A percentile compares a stretch with the other conserved stretches of the same genome.
Conservation (phyloP, 2,329 filamentous ascomycete species). For the Microcyclosporella mali region DNA sequence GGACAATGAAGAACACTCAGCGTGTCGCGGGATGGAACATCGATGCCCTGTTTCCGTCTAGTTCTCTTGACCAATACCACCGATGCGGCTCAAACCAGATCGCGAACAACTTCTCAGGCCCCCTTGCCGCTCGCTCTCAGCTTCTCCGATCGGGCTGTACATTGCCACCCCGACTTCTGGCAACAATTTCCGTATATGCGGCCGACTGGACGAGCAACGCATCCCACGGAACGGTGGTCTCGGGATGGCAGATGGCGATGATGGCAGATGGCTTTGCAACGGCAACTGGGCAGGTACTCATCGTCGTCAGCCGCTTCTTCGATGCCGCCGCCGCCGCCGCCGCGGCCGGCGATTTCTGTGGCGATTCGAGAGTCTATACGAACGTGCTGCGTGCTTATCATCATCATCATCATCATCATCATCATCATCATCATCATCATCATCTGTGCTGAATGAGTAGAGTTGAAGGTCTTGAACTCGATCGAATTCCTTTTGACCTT, state of each 20-base stretch:
- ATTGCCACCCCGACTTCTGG: slow-evolving; percentile 58
- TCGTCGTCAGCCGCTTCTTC: slow-evolving; percentile 29
- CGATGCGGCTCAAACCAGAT: slow-evolving; percentile 52
- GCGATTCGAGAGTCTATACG: slow-evolving; percentile 36
- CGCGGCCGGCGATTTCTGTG: slow-evolving; percentile 53
- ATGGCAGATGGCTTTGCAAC: slow-evolving; percentile 56
- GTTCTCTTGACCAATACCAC: slow-evolving; percentile 52
- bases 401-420: no score
- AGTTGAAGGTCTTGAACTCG: no score
- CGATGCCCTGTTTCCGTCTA: slow-evolving; percentile 59
- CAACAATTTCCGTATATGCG: slow-evolving; percentile 40
- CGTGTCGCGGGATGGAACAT: slow-evolving; percentile 57
- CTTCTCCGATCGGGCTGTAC: slow-evolving; percentile 51
- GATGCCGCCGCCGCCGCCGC: no score
- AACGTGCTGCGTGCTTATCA: slow-evolving; percentile 50
- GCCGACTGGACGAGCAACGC: slow-evolving; percentile 51
- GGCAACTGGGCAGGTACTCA: slow-evolving; percentile 50
- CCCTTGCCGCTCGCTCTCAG: slow-evolving; percentile 56
- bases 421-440: no score
- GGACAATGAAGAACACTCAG: slow-evolving; percentile 44
- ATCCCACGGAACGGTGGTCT: slow-evolving; percentile 60
- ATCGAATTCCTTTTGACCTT: no score
- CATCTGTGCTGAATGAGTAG: no score
- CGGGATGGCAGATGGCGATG: slow-evolving; percentile 60
- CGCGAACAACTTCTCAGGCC: slow-evolving; percentile 50